phyloP scores from a whole-genome alignment of 75 land plant species.

The Chamaecyparis obtusa region DNA sequence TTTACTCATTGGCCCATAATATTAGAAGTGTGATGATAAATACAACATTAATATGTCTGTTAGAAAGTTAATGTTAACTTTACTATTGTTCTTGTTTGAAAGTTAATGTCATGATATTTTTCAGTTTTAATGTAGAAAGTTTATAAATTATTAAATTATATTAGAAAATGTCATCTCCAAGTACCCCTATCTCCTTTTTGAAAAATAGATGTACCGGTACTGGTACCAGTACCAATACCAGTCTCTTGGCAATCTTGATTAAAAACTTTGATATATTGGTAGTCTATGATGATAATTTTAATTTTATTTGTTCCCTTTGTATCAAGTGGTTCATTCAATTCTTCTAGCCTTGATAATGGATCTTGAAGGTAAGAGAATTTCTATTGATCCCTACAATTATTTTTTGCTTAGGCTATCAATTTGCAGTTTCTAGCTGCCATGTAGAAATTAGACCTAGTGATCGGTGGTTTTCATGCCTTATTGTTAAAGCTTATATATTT shows the following conservation, averaged over 20 bases:
- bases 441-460: not conserved
- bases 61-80: too few species aligned
- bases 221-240: too few species aligned
- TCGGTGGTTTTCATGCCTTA: not conserved
- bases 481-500: not conserved
- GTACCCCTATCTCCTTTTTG: too few species aligned
- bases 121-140: too few species aligned
- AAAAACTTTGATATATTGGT: not conserved
- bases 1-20: not conserved
- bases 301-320: not conserved
- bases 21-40: not conserved
- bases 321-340: too few species aligned
- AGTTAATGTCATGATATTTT: too few species aligned
- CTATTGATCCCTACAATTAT: not conserved
- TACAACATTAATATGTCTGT: not conserved
- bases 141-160: too few species aligned
- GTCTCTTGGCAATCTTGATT: too few species aligned
- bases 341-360: not conserved
- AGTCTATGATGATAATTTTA: not conserved
- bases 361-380: not conserved
- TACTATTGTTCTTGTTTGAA: too few species aligned
- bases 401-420: not conserved
- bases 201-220: too few species aligned
- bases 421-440: not conserved
- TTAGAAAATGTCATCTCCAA: too few species aligned